Conservation (phyloP, 257 asterid genomes). For the Primulina eburnea region DNA sequence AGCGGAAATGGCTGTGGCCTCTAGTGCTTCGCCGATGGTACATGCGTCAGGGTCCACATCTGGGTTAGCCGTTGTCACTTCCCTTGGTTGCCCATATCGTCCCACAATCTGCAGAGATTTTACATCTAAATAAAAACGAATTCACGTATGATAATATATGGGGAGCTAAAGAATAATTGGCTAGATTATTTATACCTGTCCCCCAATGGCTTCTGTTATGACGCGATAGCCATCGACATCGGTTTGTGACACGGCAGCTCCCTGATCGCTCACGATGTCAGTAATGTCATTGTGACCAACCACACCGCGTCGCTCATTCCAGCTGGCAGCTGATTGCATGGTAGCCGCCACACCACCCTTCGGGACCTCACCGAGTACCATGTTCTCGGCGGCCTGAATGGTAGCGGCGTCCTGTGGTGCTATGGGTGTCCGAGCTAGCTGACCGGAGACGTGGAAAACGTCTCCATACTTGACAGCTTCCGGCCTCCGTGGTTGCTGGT, state of each 20-base stretch:
- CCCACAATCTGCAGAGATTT: conserved; percentile 40
- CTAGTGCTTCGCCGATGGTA: conserved; percentile 73
- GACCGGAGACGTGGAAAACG: conserved; percentile 55
- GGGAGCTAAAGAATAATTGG: neutral
- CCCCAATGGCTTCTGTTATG: conserved; percentile 58
- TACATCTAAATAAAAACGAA: no score
- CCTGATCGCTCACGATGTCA: conserved; percentile 28
- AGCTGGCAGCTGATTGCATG: conserved; percentile 59
- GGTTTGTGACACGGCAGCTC: conserved; percentile 47
- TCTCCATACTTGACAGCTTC: conserved; percentile 58
- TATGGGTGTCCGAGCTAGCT: conserved; percentile 47
- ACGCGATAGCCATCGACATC: conserved; percentile 43
- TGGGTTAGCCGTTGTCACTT: conserved; percentile 6
- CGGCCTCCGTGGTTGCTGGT: conserved; percentile 40
- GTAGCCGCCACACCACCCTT: conserved; percentile 53
- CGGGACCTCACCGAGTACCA: conserved; percentile 42
- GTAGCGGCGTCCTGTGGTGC: conserved; percentile 67
- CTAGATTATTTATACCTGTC: conserved; percentile 36
- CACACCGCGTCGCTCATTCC: conserved; percentile 41
- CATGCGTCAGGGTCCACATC: conserved; percentile 18
- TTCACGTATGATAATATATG: neutral
- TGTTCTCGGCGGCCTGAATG: conserved; percentile 57
- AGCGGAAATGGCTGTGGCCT: conserved; percentile 47
- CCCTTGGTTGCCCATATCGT: conserved; percentile 29
- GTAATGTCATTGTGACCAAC: conserved; percentile 41